Percentiles rank a stretch among this genome's conserved stretches.
phyloP scores from a whole-genome alignment of 1,284 basidiomycete species.

The Phaffia rhodozyma region DNA sequence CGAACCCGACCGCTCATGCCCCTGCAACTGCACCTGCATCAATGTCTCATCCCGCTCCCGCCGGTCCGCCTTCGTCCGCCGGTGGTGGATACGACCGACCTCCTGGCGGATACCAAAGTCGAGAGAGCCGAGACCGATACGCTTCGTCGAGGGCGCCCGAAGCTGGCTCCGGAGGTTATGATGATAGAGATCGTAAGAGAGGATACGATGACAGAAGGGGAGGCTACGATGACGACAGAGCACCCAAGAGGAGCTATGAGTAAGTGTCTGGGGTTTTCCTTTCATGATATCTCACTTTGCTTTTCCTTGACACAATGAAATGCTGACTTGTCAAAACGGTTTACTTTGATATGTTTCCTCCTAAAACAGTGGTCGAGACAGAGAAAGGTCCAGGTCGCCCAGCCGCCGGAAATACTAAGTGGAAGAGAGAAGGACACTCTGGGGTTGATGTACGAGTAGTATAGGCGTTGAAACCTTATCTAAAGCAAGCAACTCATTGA shows the following conservation, averaged over 20 bases:
- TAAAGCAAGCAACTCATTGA: no score
- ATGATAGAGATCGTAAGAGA: slow-evolving; percentile 7
- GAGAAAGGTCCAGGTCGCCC: slow-evolving; percentile 9
- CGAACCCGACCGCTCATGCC: slow-evolving; percentile 31
- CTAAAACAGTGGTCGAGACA: background rate
- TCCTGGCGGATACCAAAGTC: background rate
- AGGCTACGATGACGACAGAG: slow-evolving; percentile 14
- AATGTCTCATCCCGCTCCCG: slow-evolving; percentile 13
- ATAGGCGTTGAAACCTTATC: no score
- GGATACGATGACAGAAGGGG: slow-evolving; percentile 16
- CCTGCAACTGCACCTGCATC: slow-evolving; percentile 25
- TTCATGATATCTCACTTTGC: background rate
- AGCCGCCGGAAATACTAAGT: slow-evolving; percentile 1
- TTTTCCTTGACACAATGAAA: background rate
- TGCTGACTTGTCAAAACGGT: background rate
- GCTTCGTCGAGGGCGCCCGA: slow-evolving; percentile 1
- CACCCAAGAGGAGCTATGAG: slow-evolving; percentile 15
- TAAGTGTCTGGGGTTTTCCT: background rate
- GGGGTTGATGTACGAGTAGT: no score
- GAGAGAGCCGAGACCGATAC: background rate
- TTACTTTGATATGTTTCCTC: background rate
- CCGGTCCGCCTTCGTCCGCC: background rate
- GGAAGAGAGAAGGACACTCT: no score
- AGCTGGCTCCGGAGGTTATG: slow-evolving; percentile 9
- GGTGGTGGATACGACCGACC: background rate